Base-by-base conservation (phyloP, 169 alveolate genomes). In the Amoebophrya sp. region DNA sequence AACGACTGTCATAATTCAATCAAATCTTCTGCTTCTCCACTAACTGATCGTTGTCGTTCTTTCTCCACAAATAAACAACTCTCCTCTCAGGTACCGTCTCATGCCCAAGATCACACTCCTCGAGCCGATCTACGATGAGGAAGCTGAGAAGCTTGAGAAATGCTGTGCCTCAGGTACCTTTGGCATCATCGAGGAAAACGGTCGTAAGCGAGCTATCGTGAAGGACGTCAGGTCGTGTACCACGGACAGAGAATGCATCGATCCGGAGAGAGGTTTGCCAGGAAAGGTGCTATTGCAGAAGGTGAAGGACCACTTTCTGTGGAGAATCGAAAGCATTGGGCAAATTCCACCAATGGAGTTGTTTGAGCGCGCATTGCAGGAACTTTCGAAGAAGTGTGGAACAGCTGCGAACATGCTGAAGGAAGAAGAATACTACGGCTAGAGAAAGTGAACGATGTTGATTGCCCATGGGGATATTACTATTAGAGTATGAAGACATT, bases 61-160 rank as follows among this genome's bases (percentile, higher is more conserved):
- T n/a, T n/a, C n/a, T n/a, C n/a, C n/a, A n/a, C n/a, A n/a, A n/a
- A n/a, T n/a, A n/a, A n/a, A n/a, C n/a, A n/a, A n/a, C n/a, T n/a
- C n/a, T n/a, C n/a, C n/a, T n/a, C 0, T 26, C 83, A 65, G 83
- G 83, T 65, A 65, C 26, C 83, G 83, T 10, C 83, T 65, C 39
- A 12, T 65, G 83, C 83, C 83, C 39, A 6, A 65, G 83, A 65
- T 65, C 83, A 65, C 83, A 12, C 83, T 65, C 2, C 18, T 36
- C 83, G 36, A 65, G 83, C 83, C 83, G 83, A 36, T 65, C 39
- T 65, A 65, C 83, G 83, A 65, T 36, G 83, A 65, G 83, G 83
- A 65, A 26, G 83, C 83, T 29, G 83, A 65, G 2, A 65, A 65
- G 83, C 83, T 65, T 6, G 33, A 1, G 2, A 18, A 1, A 1